Evolutionary conservation across 176 grass and related monocot species (phyloP), one percentile per base, ranked within the genome.

Genomic region (Eragrostis curvula): DNA sequence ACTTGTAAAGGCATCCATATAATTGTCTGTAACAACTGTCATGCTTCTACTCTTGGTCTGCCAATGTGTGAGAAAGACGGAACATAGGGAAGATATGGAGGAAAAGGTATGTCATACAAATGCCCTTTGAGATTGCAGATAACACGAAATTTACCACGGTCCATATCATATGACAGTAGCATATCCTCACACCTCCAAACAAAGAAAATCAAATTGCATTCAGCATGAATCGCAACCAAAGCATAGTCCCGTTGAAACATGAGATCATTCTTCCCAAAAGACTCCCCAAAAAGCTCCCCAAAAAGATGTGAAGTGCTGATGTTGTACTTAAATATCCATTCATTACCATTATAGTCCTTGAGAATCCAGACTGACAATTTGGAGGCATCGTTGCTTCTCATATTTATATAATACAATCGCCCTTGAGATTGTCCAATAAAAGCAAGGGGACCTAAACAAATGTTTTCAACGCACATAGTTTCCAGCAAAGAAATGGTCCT

Each of bases 271-370:
- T 64, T 36, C 56, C 56, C 56, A 12, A 9, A 9, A 45, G 9
- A 7, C 43, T 45, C 43, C 6, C 43, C 9, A n/a, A 59, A 59
- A 23, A 24, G 9, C 56, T 59, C 25, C 14, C 41, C 42, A 1
- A 63, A 77, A 63, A 77, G 43, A 5, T 62, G 74, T 30, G 57
- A 18, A 3, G 15, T 63, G 74, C 41, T 30, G 28, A 63, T 63
- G 57, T 1, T 77, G 57, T 77, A 77, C 74, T 77, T 77, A 6
- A 77, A 62, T 63, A 30, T 47, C 74, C 74, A 77, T 63, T 63
- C 74, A 63, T 16, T 41, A 47, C 57, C 29, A 27, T 48, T 44
- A 64, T 49, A 78, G 25, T 48, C 57, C 24, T 77, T 15, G 30
- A 78, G 75, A 49, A 32, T 9, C 32, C 32, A 36, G 32, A 36